Base-by-base conservation (phyloP, 306 rosid species). In the Casuarina cunninghamiana region DNA sequence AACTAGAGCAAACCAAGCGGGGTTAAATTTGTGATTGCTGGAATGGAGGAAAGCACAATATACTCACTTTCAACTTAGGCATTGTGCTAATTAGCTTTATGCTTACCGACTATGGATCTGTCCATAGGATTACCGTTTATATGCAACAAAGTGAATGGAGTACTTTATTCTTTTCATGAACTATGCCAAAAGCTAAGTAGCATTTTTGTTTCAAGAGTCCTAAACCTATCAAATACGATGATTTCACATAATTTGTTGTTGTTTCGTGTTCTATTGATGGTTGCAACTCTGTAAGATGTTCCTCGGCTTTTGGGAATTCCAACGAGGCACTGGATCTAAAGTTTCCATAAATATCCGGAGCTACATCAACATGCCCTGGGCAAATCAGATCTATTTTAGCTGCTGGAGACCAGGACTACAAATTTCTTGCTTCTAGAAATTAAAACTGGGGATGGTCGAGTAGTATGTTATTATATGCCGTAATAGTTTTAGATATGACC, bases 21-120 rank as follows among this genome's bases (percentile, higher is more conserved):
- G 50, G 71, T 49, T 42, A 42, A 41, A 8, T 42, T 11, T 44
- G 13, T 66, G 50, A 66, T 41, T 65, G 48, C 70, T 66, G 45
- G 49, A 66, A 39, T 66, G 50, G 71, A 66, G 49, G 48, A 66
- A 66, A 66, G 17, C 32, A 66, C 19, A 66, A 42, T 21, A 41
- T 41, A 17, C 42, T 43, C 11, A 15, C 50, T 41, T 67, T 42
- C 49, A 42, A 42, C 71, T 67, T 42, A 42, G 50, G 37, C 41
- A 42, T 17, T 17, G n/a, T 66, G 12, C 50, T 10, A 39, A 13
- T 66, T 16, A 17, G 71, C 68, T 11, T 61, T 61, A 61, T 38
- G 3, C n/a, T 35, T 12, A 38, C 49, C 12, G 9, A 6, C 32
- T 16, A 16, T 66, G 49, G 9, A 62, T 38, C 11, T 17, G 17